Evolutionary conservation across 257 asterid genomes (phyloP).

Genomic region (Echium plantagineum): DNA sequence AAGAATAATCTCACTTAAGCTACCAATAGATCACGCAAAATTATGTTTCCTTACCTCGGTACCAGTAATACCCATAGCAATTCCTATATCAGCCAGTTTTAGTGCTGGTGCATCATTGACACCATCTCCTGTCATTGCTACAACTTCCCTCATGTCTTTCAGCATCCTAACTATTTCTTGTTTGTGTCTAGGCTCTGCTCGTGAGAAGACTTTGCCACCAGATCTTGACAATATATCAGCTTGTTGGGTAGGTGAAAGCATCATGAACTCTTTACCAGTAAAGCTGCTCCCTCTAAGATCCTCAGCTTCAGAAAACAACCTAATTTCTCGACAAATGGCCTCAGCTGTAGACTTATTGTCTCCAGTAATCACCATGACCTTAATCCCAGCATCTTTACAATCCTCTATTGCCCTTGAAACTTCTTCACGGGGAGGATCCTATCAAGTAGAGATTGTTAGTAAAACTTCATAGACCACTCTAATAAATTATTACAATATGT

Average conservation of each 20-base stretch:
- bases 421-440: constrained; percentile 98
- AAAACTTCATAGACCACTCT: neutral
- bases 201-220: constrained; percentile 76
- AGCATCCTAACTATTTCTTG: constrained; percentile 85
- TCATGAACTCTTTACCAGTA: constrained; percentile 77
- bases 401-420: constrained; percentile 61
- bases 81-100: constrained; percentile 87
- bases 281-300: constrained; percentile 50
- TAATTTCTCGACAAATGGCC: constrained; percentile 71
- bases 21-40: neutral
- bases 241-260: constrained; percentile 51
- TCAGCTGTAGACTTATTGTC: constrained; percentile 96
- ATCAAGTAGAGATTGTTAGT: constrained; percentile 10
- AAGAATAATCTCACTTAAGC: neutral
- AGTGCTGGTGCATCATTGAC: constrained; percentile 95
- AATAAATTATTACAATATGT: neutral
- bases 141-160: constrained; percentile 73
- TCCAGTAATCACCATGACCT: constrained; percentile 88
- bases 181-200: constrained; percentile 90
- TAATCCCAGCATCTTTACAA: constrained; percentile 77
- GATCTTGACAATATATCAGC: constrained; percentile 44
- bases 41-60: constrained; percentile 48
- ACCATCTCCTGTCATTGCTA: constrained; percentile 98
- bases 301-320: constrained; percentile 45
- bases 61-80: constrained; percentile 91